Conservation (phyloP, 345 rosid species). For the Microthlaspi erraticum region DNA sequence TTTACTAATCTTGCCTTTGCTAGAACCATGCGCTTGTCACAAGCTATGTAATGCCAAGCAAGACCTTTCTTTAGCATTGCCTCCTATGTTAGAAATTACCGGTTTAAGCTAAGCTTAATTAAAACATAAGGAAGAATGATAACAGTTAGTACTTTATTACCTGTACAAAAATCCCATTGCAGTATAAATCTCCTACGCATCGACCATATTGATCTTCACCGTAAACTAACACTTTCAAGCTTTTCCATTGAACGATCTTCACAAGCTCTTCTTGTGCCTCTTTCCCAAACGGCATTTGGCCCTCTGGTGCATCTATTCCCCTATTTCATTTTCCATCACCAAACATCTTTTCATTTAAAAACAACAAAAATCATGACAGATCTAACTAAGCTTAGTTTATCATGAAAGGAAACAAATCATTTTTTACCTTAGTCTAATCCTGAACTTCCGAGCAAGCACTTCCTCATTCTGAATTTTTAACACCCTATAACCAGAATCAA, state of each 20-base stretch:
- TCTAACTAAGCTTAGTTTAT: background rate
- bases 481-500: constrained; percentile 59
- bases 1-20: constrained; percentile 51
- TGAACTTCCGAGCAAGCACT: constrained; percentile 76
- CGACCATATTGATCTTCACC: constrained; percentile 71
- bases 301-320: constrained; percentile 95
- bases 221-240: constrained; percentile 65
- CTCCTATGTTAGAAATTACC: constrained; percentile 50
- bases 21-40: constrained; percentile 62
- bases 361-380: constrained; percentile 9
- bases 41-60: constrained; percentile 80
- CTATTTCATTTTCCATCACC: constrained; percentile 47
- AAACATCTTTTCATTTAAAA: background rate
- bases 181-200: constrained; percentile 67
- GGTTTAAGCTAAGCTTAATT: background rate
- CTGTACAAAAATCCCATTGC: constrained; percentile 63
- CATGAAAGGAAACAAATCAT: background rate
- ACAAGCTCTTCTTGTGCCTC: constrained; percentile 68
- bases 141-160: constrained; percentile 48
- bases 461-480: constrained; percentile 47
- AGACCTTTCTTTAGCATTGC: constrained; percentile 78
- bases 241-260: constrained; percentile 68
- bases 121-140: background rate
- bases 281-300: constrained; percentile 75
- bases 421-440: constrained; percentile 72